These are phyloP conservation scores for Stagonosporopsis cucurbitacearum DNA, from an alignment of 2,329 filamentous ascomycete species.

Conservation along the genomic window DNA sequence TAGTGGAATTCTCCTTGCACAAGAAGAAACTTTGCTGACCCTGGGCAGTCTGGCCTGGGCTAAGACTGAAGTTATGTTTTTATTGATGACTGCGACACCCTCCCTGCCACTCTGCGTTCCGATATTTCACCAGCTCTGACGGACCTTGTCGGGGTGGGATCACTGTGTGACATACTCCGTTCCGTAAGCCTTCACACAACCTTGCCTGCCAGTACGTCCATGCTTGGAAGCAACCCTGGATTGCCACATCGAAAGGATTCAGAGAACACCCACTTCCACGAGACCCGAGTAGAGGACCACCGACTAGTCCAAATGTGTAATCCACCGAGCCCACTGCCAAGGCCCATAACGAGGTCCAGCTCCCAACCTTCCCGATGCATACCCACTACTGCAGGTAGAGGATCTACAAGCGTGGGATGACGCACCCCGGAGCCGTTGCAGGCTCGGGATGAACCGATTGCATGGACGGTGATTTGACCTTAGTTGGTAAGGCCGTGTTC, in stretches of 20 bases:
- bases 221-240: not conserved
- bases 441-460: conserved; percentile 5
- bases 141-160: not conserved
- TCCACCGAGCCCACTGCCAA: not conserved
- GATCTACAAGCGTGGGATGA: not conserved
- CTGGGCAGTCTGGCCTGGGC: not conserved
- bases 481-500: not conserved
- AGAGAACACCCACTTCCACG: not conserved
- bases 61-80: not conserved
- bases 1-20: not conserved
- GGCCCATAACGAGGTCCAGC: not conserved
- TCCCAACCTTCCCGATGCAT: conserved; percentile 6
- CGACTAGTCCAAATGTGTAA: not conserved
- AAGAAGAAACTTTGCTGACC: not conserved
- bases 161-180: not conserved
- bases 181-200: not conserved
- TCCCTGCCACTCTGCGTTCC: not conserved
- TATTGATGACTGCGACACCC: not conserved
- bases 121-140: not conserved
- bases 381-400: not conserved
- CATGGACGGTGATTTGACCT: not conserved
- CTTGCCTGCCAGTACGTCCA: not conserved
- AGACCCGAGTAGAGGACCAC: not conserved
- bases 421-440: not conserved
- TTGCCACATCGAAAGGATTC: conserved; percentile 7